These are phyloP conservation scores for Aspergillus sp. DNA, from an alignment of 2,329 filamentous ascomycete genomes.

Conservation along the genomic window DNA sequence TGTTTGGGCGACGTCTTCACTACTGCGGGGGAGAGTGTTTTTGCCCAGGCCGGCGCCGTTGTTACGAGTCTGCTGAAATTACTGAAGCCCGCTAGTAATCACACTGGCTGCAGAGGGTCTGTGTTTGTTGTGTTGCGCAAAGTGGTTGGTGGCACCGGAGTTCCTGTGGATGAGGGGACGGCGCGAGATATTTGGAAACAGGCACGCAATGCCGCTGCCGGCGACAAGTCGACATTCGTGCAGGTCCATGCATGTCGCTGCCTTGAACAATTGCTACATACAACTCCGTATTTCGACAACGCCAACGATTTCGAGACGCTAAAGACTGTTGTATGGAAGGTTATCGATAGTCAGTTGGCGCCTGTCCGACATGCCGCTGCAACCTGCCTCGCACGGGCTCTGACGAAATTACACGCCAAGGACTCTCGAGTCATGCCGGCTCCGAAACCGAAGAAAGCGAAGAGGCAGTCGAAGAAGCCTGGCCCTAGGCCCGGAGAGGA, in stretches of 20 bases:
- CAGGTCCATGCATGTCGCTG: constrained; percentile 77
- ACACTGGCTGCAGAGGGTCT: constrained; percentile 79
- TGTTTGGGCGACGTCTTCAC: constrained; percentile 88
- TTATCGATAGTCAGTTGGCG: constrained; percentile 73
- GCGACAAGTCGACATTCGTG: constrained; percentile 81
- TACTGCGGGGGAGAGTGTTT: constrained; percentile 89
- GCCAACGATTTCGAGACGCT: constrained; percentile 87
- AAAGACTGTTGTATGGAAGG: constrained; percentile 78
- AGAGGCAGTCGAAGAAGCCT: constrained; percentile 69
- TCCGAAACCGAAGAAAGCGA: constrained; percentile 66
- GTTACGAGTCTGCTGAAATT: constrained; percentile 73
- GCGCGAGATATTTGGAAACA: constrained; percentile 95
- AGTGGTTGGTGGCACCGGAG: constrained; percentile 71
- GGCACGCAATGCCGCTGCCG: constrained; percentile 70
- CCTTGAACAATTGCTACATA: constrained; percentile 68
- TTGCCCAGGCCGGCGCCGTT: constrained; percentile 74
- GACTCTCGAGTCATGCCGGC: constrained; percentile 52
- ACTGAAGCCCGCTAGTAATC: constrained; percentile 73
- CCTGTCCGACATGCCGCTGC: constrained; percentile 82
- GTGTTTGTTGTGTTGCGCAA: constrained; percentile 74
- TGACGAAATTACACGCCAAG: constrained; percentile 78
- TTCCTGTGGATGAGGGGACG: constrained; percentile 77
- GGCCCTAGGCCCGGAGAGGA: constrained; percentile 61
- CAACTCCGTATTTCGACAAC: constrained; percentile 82
- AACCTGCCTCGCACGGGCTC: constrained; percentile 76